Evolutionary conservation across 2,329 filamentous ascomycete genomes (phyloP), one percentile per base, ranked within the genome.

Genomic region (Nothophaeocryptopus gaeumannii): DNA sequence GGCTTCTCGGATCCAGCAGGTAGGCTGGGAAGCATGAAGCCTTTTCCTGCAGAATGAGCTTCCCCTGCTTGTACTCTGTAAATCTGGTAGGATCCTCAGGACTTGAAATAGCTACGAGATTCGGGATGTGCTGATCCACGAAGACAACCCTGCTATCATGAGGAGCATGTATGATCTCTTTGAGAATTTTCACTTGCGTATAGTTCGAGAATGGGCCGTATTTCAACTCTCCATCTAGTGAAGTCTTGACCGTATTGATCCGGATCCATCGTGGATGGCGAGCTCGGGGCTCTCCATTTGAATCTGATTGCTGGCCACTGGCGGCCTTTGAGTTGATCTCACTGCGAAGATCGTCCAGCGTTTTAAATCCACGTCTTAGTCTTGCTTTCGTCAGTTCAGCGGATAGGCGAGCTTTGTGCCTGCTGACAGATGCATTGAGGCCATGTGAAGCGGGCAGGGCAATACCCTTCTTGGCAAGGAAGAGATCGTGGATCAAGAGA

Each of bases 1-100:
- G 39, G 8, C 39, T 30, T 0, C 72, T 73, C 0, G 86, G 83
- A 44, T 95, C 78, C 0, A 99, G 75, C 2, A 99, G 75, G 65
- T 93, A 93, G 0, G 92, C 93, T 0, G 93, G 93, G 63, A 99
- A 96, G 66, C 93, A 99, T 0, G 91, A 96, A 0, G 93, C 92
- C 70, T 96, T 97, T 65, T 97, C 93, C 68, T 99, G 93, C 16
- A 97, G 74, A 52, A 97, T 96, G 45, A 97, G 81, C 39, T 83
- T 79, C 1, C 92, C 92, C 1, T 79, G 74, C 11, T 74, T 78
- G 68, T 97, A 97, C 0, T 89, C 86, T 11, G 79, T 71, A 7
- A 82, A 85, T 54, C 84, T 86, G 14, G 83, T 85, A 37, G 96
- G 75, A 63, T 95, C 88, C 1, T 79, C 78, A 0, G 86, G 81